Base-by-base conservation (phyloP, 805 yeast genomes). In the Pichia cephalocereana region DNA sequence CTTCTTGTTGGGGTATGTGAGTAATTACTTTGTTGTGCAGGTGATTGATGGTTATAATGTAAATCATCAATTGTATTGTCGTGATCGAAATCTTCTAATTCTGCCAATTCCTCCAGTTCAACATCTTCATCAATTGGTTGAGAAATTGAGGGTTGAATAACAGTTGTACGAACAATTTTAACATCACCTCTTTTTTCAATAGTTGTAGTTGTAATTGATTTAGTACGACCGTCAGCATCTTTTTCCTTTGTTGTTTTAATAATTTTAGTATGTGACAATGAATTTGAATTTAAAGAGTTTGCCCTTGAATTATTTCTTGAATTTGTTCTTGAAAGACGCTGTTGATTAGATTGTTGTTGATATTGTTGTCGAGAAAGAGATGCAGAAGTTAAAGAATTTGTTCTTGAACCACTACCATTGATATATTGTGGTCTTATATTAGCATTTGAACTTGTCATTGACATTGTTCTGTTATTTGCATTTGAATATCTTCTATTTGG, bases 161-260 rank as follows among this genome's bases (percentile, higher is more conserved):
- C 68, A 1, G 77, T 75, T 8, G 75, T 75, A 52, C 72, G 74
- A 14, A 72, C 70, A 42, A 74, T 67, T 47, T 76, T 79, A 43
- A 61, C 67, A 1, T 77, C 73, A 32, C 77, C 78, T 52, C 74
- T 58, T 43, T 70, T 68, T 52, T 75, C 70, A 28, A 78, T 67
- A 0, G 80, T 76, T 39, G 75, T 75, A 40, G 72, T 76, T 3
- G 82, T 77, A 40, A 79, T 75, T 3, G 82, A 76, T 48, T 66
- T 70, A 0, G 83, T 77, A 39, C 80, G 68, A 0, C 83, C 83
- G 38, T 63, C 65, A 7, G 67, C 62, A 48, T 76, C 82, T 48
- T 67, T 67, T 28, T 76, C 75, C 53, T 70, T 74, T 11, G 79
- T 75, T 1, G 81, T 76, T 50, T 71, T 72, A 11, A 75, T 70